Base-by-base conservation (phyloP, 2,329 filamentous ascomycete species). In the Calycina herbarum region DNA sequence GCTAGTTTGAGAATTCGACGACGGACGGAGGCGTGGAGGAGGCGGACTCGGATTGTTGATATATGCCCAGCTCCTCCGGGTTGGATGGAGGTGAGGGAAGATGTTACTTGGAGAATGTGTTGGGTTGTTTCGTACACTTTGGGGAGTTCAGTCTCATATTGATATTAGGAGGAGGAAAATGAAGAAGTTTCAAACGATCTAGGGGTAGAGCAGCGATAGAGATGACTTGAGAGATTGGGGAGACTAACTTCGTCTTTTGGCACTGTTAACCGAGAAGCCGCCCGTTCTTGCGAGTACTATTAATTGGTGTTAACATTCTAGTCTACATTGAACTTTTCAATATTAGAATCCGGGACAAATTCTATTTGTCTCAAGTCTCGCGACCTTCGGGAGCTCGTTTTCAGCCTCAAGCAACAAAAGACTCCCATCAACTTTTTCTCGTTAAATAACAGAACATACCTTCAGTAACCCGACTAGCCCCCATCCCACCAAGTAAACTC, bases 81-180 rank as follows among this genome's bases (percentile, higher is more conserved):
- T 69, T 89, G 81, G 70, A 94, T 85, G 3, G 85, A 85, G 29
- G 86, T 82, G 1, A 92, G 73, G 6, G 86, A 87, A 56, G 82
- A 79, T 4, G 90, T 90, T 59, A 91, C 88, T 74, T 93, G 88
- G 5, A 93, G 82, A 13, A 92, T 85, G 76, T 92, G 88, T 74
- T 93, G 91, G 1, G 89, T 89, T 1, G 91, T 94, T 76, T 94
- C 90, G 70, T 87, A 86, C 20, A 89, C 42, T 45, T 45, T 8
- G 42, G n/a, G n/a, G 8, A n/a, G 1, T 5, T 45, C 5, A 45
- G 42, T 45, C 17, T 17, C 17, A n/a, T 8, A 1, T n/a, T 4
- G 42, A n/a, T 7, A 20, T 1, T n/a, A 2, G 17, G 17, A 20
- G 42, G 27, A 29, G 27, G 27, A 4, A 20, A 29, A 29, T 29